These are phyloP conservation scores for Limonium bicolor DNA, from an alignment of 148 eudicot genomes.

Conservation along the genomic window DNA sequence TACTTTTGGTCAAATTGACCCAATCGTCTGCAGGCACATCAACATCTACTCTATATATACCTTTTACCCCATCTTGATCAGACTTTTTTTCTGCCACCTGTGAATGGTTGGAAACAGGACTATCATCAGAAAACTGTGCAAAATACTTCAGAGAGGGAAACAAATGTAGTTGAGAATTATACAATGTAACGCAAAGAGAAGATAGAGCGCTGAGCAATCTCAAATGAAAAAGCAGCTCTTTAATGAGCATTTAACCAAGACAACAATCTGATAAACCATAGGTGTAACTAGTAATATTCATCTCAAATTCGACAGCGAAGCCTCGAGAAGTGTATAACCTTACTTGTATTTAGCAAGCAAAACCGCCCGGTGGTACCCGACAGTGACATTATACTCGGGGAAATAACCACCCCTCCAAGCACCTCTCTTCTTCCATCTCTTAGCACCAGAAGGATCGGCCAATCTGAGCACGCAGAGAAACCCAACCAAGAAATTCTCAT, in stretches of 20 bases:
- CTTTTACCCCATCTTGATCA: constrained; percentile 42
- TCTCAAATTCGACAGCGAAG: too few species aligned
- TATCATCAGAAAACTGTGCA: too few species aligned
- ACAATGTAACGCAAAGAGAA: too few species aligned
- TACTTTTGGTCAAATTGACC: constrained; percentile 41
- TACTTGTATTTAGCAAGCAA: constrained; percentile 75
- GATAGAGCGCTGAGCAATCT: too few species aligned
- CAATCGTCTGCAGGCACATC: constrained; percentile 85
- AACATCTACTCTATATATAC: constrained; percentile 71
- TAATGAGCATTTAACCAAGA: too few species aligned
- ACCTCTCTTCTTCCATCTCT: constrained; percentile 81
- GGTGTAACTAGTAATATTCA: too few species aligned
- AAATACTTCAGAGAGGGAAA: too few species aligned
- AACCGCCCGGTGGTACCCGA: constrained; percentile 85
- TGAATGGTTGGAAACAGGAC: too few species aligned
- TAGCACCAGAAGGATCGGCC: constrained; percentile 63
- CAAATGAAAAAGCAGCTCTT: too few species aligned
- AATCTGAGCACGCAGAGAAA: constrained; percentile 57
- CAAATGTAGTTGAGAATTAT: too few species aligned
- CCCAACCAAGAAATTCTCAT: constrained; percentile 62
- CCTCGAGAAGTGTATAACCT: constrained; percentile 10
- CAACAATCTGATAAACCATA: too few species aligned
- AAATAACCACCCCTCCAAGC: constrained; percentile 91
- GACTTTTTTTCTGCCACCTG: constrained; percentile 72
- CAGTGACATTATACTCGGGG: constrained; percentile 68